Base-by-base conservation (phyloP, 177 flowering plant genomes). In the Vitis hybrid region DNA sequence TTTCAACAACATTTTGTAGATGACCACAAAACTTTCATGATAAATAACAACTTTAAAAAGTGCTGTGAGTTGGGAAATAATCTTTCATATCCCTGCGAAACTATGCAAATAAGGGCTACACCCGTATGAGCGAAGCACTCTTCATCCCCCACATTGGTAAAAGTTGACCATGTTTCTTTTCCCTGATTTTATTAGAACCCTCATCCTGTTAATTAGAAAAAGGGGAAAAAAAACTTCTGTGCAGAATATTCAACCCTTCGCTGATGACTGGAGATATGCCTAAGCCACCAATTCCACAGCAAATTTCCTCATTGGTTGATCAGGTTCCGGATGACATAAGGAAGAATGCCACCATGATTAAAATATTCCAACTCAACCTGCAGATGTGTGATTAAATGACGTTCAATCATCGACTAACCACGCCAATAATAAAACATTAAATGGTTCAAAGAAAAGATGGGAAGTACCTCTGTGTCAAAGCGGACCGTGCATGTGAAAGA, bases 291-390 rank as follows among this genome's bases (percentile, higher is more conserved):
- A 70, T 31, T 19, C 67, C 10, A 15, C 8, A 38, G 47, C 9
- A 8, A 38, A 38, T 38, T 38, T 2, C 17, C 51, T 70, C 64
- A 72, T 59, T 75, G 69, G 31, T 80, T 81, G 60, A 68, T 81
- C 83, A 88, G 64, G 59, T 78, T 81, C 60, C 94, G 76, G 56
- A 89, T 81, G 44, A 82, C 91, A 61, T 82, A 89, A 0, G 81
- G 92, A 57, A 89, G 84, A 63, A 88, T 88, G 71, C 92, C 94
- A 2, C 92, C 94, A 56, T 89, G 89, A 55, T 89, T 75, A 59
- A 88, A 89, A 64, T 89, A 89, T 7, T 83, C 86, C 71, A 89
- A 74, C 71, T 88, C 94, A 60, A 88, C 92, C 92, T 89, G 82
- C 82, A 79, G 17, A 58, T 7, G 66, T 12, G 1, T 6, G n/a